These are phyloP conservation scores for Breynia disticha DNA, from an alignment of 441 rosid species.

Conservation along the genomic window DNA sequence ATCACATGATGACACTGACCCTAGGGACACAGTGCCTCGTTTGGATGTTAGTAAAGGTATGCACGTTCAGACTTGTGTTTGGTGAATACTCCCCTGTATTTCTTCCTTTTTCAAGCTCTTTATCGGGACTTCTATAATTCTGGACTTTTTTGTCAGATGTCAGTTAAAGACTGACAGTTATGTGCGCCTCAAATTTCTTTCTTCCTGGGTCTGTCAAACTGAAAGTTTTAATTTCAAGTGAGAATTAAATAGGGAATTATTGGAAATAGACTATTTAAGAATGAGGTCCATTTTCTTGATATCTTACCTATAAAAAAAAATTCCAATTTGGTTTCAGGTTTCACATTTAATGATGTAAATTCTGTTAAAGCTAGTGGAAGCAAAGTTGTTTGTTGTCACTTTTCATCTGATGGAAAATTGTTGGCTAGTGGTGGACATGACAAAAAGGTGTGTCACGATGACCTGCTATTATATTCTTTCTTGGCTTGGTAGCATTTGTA, in stretches of 20 bases:
- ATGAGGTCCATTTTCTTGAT: not conserved
- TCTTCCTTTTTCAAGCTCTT: not conserved
- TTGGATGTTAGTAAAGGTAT: conserved; percentile 70
- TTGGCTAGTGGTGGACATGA: conserved; percentile 91
- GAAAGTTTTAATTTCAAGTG: not conserved
- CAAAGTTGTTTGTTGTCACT: conserved; percentile 76
- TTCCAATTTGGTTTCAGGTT: conserved; percentile 36
- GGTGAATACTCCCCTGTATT: not conserved
- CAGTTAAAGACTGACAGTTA: not conserved
- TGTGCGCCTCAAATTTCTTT: not conserved
- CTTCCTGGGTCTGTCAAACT: not conserved
- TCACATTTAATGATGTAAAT: conserved; percentile 61
- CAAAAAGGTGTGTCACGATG: conserved; percentile 47
- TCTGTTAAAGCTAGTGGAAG: conserved; percentile 57
- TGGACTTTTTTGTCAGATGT: too few species aligned
- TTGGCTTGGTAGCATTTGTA: too few species aligned
- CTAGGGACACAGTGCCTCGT: conserved; percentile 46
- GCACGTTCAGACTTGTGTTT: conserved; percentile 11
- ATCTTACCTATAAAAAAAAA: conserved; percentile 1
- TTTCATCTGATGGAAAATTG: conserved; percentile 86
- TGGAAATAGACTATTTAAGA: not conserved
- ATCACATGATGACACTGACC: conserved; percentile 65
- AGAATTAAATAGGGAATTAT: not conserved
- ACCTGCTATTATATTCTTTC: not conserved
- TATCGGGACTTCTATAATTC: not conserved